Evolutionary conservation across 768 basidiomycete species (phyloP).

Genomic region (Termitomyces titanicus): DNA sequence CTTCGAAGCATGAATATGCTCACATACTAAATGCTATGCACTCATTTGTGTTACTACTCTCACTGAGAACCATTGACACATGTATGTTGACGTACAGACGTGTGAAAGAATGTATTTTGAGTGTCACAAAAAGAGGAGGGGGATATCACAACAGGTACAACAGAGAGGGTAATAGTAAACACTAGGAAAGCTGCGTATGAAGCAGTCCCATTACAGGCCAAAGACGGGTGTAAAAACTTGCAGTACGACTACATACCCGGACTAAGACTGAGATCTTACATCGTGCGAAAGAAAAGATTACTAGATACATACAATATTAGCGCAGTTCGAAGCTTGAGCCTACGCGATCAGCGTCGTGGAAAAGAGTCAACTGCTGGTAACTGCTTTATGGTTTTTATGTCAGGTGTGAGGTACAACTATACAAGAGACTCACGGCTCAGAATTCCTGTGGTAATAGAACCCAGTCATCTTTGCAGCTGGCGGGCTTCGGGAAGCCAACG

Average conservation of each 20-base stretch:
- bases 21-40: no score
- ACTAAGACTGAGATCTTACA: slow-evolving; percentile 12
- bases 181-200: slow-evolving; percentile 7
- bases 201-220: slow-evolving; percentile 12
- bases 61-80: no score
- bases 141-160: slow-evolving; percentile 10
- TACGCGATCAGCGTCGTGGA: slow-evolving; percentile 70
- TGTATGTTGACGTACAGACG: no score
- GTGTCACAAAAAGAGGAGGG: neutral
- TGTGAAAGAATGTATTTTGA: slow-evolving; percentile 2
- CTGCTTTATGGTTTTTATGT: slow-evolving; percentile 22
- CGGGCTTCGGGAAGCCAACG: slow-evolving; percentile 42
- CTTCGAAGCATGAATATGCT: no score
- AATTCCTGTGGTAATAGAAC: slow-evolving; percentile 92
- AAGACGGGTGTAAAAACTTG: slow-evolving; percentile 3
- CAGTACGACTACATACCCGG: slow-evolving; percentile 1
- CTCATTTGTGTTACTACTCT: no score
- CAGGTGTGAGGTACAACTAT: neutral
- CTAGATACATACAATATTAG: slow-evolving; percentile 31
- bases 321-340: slow-evolving; percentile 87
- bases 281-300: slow-evolving; percentile 10
- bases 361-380: slow-evolving; percentile 86
- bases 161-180: slow-evolving; percentile 6
- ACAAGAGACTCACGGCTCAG: slow-evolving; percentile 69
- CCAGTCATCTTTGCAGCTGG: slow-evolving; percentile 78